Conservation (phyloP, 495 filamentous ascomycete genomes). For the Podospora pseudocomata region DNA sequence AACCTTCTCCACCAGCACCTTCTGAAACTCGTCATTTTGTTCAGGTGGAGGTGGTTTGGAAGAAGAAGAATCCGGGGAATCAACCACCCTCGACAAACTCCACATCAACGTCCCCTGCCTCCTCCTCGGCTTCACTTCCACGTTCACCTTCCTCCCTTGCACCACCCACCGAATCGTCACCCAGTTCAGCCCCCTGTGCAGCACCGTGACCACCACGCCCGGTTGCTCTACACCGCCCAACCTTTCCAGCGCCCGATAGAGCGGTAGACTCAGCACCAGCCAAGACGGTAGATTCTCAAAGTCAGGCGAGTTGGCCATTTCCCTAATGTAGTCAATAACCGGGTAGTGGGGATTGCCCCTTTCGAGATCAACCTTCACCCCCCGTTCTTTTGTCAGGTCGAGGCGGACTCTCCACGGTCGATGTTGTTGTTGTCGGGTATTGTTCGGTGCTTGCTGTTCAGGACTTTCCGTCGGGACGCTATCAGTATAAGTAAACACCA, state of each 20-base stretch:
- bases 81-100: constrained; percentile 28
- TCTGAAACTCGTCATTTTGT: constrained; percentile 41
- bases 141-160: constrained; percentile 29
- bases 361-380: constrained; percentile 54
- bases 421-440: constrained; percentile 6
- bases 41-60: neutral
- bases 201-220: constrained; percentile 39
- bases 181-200: constrained; percentile 46
- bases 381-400: constrained; percentile 28
- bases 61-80: too few species aligned
- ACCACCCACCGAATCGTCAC: constrained; percentile 45
- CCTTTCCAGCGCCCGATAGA: constrained; percentile 61
- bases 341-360: constrained; percentile 71
- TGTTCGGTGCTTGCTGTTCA: neutral
- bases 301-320: constrained; percentile 53
- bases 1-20: constrained; percentile 32
- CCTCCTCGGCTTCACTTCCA: constrained; percentile 37
- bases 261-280: constrained; percentile 58
- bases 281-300: constrained; percentile 37
- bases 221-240: constrained; percentile 47
- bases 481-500: constrained; percentile 60
- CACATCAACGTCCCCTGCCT: constrained; percentile 40
- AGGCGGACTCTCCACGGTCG: constrained; percentile 38
- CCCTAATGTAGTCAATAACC: constrained; percentile 60
- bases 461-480: constrained; percentile 4